Evolutionary conservation across 2,329 filamentous ascomycete genomes (phyloP).

Genomic region (Raffaelea deltoideospora): DNA sequence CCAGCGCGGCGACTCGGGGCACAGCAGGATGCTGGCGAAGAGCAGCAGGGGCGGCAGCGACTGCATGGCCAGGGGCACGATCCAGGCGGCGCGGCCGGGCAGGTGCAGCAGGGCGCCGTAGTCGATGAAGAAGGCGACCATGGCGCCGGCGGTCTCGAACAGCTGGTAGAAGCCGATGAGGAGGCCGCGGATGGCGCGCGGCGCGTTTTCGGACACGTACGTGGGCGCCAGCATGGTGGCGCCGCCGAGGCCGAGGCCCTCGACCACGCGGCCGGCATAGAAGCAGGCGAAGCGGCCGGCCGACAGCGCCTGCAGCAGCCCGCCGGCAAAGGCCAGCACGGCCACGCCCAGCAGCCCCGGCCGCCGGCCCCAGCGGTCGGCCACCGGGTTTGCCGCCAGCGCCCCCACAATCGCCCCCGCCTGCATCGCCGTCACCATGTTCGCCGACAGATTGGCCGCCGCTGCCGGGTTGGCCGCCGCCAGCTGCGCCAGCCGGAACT

Average conservation of each 20-base stretch:
- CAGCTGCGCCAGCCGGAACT: constrained; percentile 33
- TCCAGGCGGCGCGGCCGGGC: constrained; percentile 29
- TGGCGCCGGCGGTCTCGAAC: constrained; percentile 35
- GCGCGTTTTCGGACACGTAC: constrained; percentile 46
- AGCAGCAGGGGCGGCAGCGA: constrained; percentile 39
- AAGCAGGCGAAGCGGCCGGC: constrained; percentile 16
- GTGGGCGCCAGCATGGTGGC: constrained; percentile 43
- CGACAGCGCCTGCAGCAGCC: constrained; percentile 16
- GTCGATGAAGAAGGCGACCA: constrained; percentile 39
- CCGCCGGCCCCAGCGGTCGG: constrained; percentile 17
- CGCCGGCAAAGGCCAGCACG: constrained; percentile 15
- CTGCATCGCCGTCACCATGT: constrained; percentile 13
- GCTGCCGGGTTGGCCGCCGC: constrained; percentile 1
- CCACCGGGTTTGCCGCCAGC: constrained; percentile 12
- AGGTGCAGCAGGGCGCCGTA: constrained; percentile 31
- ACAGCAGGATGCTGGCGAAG: constrained; percentile 37
- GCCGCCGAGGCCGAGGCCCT: constrained; percentile 34
- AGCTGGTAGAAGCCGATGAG: constrained; percentile 46
- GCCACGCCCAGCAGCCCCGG: constrained; percentile 15
- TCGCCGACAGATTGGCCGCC: constrained; percentile 11
- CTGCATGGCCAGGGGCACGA: constrained; percentile 43
- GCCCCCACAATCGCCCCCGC: constrained; percentile 12
- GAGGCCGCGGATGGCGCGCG: constrained; percentile 41
- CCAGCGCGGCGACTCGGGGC: constrained; percentile 46
- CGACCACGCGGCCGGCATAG: constrained; percentile 27